A percentile compares a stretch with the other conserved stretches of the same genome.
phyloP scores from a whole-genome alignment of 176 grass and related monocot genomes.

The Cenchrus purpureus region DNA sequence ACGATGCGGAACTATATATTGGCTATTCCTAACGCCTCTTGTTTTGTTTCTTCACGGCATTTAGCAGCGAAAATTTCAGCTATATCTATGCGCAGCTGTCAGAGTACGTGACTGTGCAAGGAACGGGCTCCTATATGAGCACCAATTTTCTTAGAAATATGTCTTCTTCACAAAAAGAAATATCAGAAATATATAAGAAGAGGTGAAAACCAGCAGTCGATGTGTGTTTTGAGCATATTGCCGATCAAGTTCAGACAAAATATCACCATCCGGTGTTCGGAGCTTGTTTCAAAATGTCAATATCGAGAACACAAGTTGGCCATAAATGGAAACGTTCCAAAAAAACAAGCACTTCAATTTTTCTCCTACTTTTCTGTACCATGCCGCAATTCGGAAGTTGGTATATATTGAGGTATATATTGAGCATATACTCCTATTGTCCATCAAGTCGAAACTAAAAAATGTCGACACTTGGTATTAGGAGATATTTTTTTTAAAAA shows the following conservation, averaged over 20 bases:
- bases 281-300: background rate
- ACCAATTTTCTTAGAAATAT: background rate
- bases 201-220: no score
- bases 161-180: background rate
- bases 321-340: background rate
- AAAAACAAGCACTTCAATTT: background rate
- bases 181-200: background rate
- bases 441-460: background rate
- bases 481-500: no score
- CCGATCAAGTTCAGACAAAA: slow-evolving; percentile 15
- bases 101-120: background rate
- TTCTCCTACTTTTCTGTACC: background rate
- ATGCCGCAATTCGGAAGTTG: background rate
- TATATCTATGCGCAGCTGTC: background rate
- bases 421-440: background rate
- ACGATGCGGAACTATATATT: background rate
- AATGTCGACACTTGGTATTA: background rate
- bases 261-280: background rate
- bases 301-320: background rate
- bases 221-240: background rate
- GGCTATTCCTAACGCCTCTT: background rate
- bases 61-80: slow-evolving; percentile 1
- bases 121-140: no score
- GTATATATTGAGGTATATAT: background rate
- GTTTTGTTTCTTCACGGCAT: slow-evolving; percentile 3